Percentiles rank a stretch among this genome's conserved stretches.
Conservation (phyloP, 164 flowering plant species). For the Aristolochia contorta region DNA sequence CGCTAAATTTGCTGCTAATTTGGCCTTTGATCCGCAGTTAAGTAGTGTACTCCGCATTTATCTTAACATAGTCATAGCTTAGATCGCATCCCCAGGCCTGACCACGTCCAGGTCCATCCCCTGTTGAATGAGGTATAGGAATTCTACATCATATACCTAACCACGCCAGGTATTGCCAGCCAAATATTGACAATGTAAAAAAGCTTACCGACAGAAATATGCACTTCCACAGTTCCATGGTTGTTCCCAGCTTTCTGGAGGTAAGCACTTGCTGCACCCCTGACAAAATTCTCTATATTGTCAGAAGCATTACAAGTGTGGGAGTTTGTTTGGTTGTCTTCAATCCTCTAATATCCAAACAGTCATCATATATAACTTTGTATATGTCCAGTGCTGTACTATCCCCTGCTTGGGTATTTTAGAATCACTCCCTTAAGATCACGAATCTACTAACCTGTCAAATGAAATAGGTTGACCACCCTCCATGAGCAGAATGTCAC, state of each 20-base stretch:
- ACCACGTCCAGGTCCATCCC: slow-evolving; percentile 61
- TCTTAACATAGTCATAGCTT: slow-evolving; percentile 91
- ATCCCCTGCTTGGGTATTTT: too few species aligned
- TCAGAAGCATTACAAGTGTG: too few species aligned
- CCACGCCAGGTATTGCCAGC: too few species aligned
- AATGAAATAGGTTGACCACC: slow-evolving; percentile 86
- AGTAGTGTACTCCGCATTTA: slow-evolving; percentile 94
- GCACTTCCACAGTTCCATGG: slow-evolving; percentile 74
- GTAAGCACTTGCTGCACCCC: slow-evolving; percentile 73
- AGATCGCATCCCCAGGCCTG: slow-evolving; percentile 96
- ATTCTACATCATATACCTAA: neutral
- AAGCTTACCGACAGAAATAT: slow-evolving; percentile 66
- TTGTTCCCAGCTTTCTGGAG: slow-evolving; percentile 67
- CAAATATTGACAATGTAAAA: neutral
- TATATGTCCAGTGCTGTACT: too few species aligned
- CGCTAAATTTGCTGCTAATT: too few species aligned
- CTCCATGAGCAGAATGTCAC: slow-evolving; percentile 80
- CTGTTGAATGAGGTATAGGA: slow-evolving; percentile 24
- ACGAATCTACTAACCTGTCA: slow-evolving; percentile 41
- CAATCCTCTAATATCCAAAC: too few species aligned
- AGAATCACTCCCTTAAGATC: too few species aligned
- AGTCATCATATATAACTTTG: too few species aligned
- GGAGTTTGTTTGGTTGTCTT: too few species aligned
- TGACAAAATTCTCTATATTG: slow-evolving; percentile 13
- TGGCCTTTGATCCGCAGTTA: slow-evolving; percentile 7